Conservation (phyloP, 257 asterid species). For the Jacaranda copaia region DNA sequence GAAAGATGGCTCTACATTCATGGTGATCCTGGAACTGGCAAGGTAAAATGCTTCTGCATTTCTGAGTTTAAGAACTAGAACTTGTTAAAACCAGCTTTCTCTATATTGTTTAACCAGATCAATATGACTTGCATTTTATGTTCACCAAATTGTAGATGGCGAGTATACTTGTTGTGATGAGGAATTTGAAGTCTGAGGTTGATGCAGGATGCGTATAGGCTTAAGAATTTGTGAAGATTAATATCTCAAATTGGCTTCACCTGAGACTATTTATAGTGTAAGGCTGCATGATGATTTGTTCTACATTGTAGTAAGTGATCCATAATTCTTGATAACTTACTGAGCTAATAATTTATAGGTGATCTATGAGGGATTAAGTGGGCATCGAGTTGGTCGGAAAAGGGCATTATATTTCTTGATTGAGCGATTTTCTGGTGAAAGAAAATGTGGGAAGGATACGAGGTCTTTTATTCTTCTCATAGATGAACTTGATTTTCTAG, state of each 20-base stretch:
- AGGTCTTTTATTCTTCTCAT: conserved; percentile 93
- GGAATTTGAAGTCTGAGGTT: no score
- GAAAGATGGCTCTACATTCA: conserved; percentile 94
- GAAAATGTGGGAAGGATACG: conserved; percentile 53
- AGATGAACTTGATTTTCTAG: conserved; percentile 93
- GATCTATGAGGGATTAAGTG: conserved; percentile 83
- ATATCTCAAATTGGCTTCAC: conserved; percentile 91
- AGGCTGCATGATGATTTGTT: conserved; percentile 36
- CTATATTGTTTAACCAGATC: background rate
- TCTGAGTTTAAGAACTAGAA: conserved; percentile 16
- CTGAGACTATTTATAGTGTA: conserved; percentile 88
- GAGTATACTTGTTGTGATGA: no score
- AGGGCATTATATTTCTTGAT: conserved; percentile 85
- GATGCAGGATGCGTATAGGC: no score
- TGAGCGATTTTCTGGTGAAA: conserved; percentile 78
- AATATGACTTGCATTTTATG: no score
- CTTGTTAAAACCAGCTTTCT: conserved; percentile 21
- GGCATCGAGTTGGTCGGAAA: conserved; percentile 95
- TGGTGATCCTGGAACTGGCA: conserved; percentile 99
- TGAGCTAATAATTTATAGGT: conserved; percentile 62
- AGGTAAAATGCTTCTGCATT: conserved; percentile 54
- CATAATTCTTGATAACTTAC: conserved; percentile 18
- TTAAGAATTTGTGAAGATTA: no score
- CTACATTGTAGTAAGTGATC: conserved; percentile 1
- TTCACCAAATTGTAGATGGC: no score